Evolutionary conservation across 192 early-diverging fungal species (phyloP), one percentile per base, ranked within the genome.

Genomic region (Diversispora eburnea): DNA sequence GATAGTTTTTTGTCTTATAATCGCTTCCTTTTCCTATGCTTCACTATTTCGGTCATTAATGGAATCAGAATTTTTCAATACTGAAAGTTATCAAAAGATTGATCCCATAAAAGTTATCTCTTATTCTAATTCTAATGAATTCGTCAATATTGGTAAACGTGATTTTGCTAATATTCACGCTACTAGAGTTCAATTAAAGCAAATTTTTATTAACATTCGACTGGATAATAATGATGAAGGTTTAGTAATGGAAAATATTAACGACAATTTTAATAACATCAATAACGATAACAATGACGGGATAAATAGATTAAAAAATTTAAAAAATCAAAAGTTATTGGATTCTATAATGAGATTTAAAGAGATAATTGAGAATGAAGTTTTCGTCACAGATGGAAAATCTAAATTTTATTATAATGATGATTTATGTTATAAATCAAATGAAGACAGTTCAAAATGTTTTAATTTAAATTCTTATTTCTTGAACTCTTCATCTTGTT

Each of bases 21-120:
- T 93, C 19, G 91, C 90, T 33, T 88, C 89, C 13, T 93, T 89
- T 75, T 84, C 85, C 41, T 94, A 93, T 78, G 89, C 92, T 77
- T 88, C 86, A 8, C 83, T 94, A 22, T 88, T 91, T 81, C 86
- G 91, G 76, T 83, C 88, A 8, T 84, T 88, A 47, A 78, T 87
- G 56, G 84, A 88, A 57, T 91, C 90, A 48, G 87, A 88, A 57
- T 82, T 89, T 61, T 91, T 91, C 58, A 76, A 79, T 60, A 82
- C 74, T 61, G 71, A 61, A 77, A 70, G 19, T 81, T 74, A 55
- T 57, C 67, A 78, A 66, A 54, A 76, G 75, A 75, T 84, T 15
- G 80, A 84, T 61, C 76, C 83, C 17, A 78, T 81, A 13, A 74
- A 80, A 55, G 80, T 86, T 12, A 83, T 81, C 60, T 70, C 77